Base-by-base conservation (phyloP, 352 stramenopile genomes). In the Elongisporangium undulatum region DNA sequence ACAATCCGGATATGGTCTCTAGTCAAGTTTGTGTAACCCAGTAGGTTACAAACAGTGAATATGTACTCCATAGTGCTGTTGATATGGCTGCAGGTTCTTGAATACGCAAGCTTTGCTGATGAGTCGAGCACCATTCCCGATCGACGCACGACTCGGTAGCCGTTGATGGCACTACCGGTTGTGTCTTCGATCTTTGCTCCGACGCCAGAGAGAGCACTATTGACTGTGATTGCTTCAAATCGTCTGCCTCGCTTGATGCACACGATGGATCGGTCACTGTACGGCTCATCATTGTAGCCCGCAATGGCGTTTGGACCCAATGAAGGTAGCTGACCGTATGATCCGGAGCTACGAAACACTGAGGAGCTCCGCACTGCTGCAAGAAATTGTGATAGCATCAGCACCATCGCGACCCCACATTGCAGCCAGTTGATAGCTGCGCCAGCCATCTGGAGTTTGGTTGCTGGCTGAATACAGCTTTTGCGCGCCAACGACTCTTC, bases 281-380 rank as follows among this genome's bases (percentile, higher is more conserved):
- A 86, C 7, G 72, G 75, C 21, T 75, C 64, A 38, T 88, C 78
- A 53, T 81, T 88, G 0, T 49, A 53, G 1, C 78, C 74, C 1
- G 50, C 17, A 21, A 82, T 65, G n/a, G 62, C 19, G 17, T 52
- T 68, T 10, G 56, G 29, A 0, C 65, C 65, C 0, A 39, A 39
- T 1, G n/a, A 19, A 1, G 64, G 65, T 16, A 59, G 38, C 24
- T 55, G 45, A 0, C 71, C 71, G n/a, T 62, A 73, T 9, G 38
- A 9, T 6, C 39, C 1, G 39, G 26, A 2, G 6, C 45, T 4
- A 3, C 50, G 15, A 51, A 61, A 5, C 12, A 7, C 59, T 4
- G 26, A 48, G 2, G 50, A 45, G 48, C 66, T 62, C 63, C 68
- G 71, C 0, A 74, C 26, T 16, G 70, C 64, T 2, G 63, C 65